Evolutionary conservation across 2,329 filamentous ascomycete species (phyloP), one percentile per base, ranked within the genome.

Genomic region (Bertia moriformis): DNA sequence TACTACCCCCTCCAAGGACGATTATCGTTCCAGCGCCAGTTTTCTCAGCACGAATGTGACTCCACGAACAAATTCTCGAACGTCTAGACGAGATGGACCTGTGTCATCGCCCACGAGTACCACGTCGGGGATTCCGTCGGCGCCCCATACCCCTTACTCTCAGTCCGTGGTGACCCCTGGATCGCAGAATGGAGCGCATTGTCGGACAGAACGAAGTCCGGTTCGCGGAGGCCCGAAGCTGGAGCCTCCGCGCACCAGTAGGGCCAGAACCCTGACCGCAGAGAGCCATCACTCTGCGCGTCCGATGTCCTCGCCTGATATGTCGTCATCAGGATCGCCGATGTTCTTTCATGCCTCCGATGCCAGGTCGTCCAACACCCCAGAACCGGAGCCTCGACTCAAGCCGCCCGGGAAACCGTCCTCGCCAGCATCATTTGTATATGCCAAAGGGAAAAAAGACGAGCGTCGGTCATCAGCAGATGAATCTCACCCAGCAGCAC

Each of bases 1-100:
- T 15, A 7, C 12, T 13, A 35, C 32, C 32, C 12, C 12, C 12
- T 13, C 10, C 15, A 27, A 27, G n/a, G 22, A 27, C 22, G 65
- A 69, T 38, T 57, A 62, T 46, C 52, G 59, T 45, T 52, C 63
- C 38, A 63, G 65, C 37, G 59, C 67, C 5, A 56, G 10, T 41
- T 66, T 67, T 48, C 56, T 76, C 39, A 71, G 56, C 53, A 62
- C 60, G 48, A 80, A 79, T 51, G 58, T 79, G 50, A 82, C 78
- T 15, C 77, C 76, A 33, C 66, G 77, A 45, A 78, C 76, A 13
- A 70, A 69, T 4, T 60, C 70, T 24, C 62, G 76, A 40, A 73
- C 61, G 45, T 69, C 67, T 42, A 65, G 75, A 49, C 60, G 67
- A 15, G 68, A 72, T 53, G 74, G 67, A 46, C 50, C 62, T 14